Base-by-base conservation (phyloP, 2,329 filamentous ascomycete genomes). In the Diaporthe destruens region DNA sequence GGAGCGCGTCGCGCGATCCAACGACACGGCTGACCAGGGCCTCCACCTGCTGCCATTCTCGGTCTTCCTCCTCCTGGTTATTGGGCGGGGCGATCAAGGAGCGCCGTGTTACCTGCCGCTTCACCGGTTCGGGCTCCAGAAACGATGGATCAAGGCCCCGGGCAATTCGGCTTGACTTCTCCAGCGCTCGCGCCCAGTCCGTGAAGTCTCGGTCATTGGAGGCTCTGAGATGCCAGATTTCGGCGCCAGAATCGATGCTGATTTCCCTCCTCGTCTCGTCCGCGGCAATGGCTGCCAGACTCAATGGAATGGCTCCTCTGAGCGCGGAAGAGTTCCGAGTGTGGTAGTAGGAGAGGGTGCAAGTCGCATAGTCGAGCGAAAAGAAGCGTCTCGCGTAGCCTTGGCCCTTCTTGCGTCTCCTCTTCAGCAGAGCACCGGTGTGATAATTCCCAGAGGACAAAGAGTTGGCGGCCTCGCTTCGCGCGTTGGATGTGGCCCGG, bases 271-370 rank as follows among this genome's bases (percentile, higher is more conserved):
- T 91, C 78, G 93, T 91, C 80, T 96, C 94, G 79, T 98, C 95
- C 9, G 94, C 94, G 4, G 95, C 94, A 73, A 99, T 93, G 6
- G 94, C 96, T 20, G 96, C 96, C 67, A 99, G 85, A 34, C 94
- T 96, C 11, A 99, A 87, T 0, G 96, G 96, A 67, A 99, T 96
- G 9, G 96, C 95, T 23, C 96, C 96, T 73, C 96, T 91, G 55
- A 99, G 86, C 1, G 96, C 95, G 7, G 96, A 97, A 6, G 96
- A 98, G 79, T 97, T 96, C 57, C 94, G 92, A 81, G 96, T 96
- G 80, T 97, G 94, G 80, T 98, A 99, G 84, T 99, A 99, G 0
- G 96, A 98, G 42, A 99, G 85, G 0, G 96, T 98, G 74, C 94
- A 97, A 0, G 96, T 95, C 5, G 93, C 95, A 80, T 95, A 98